A percentile compares a stretch with the other conserved stretches of the same genome.
These are phyloP conservation scores for Gentiana straminea DNA, from an alignment of 257 asterid genomes.

Conservation along the genomic window DNA sequence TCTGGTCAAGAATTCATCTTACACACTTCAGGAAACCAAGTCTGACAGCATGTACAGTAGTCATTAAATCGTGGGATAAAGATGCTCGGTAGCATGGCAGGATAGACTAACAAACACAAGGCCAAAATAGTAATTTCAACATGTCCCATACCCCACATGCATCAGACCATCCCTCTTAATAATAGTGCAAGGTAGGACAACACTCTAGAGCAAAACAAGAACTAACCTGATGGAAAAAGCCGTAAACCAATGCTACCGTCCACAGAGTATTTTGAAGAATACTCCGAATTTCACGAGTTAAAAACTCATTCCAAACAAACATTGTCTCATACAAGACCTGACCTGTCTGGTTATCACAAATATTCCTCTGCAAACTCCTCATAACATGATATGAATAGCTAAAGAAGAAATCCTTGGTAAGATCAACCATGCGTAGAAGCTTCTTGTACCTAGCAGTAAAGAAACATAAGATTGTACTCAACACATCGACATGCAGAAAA, in stretches of 20 bases:
- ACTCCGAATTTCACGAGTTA: constrained; percentile 81
- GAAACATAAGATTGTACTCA: constrained; percentile 6
- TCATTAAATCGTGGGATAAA: no score
- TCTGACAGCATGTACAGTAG: no score
- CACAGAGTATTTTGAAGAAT: constrained; percentile 73
- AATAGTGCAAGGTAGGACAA: neutral
- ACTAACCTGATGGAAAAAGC: constrained; percentile 87
- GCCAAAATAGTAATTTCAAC: no score
- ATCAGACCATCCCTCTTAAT: no score
- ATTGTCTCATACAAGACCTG: constrained; percentile 67
- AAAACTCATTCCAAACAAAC: constrained; percentile 97
- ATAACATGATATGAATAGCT: constrained; percentile 95
- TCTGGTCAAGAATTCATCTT: no score
- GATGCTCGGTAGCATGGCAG: no score
- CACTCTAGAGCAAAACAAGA: neutral
- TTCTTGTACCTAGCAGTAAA: constrained; percentile 64
- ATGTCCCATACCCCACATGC: no score
- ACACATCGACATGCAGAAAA: neutral
- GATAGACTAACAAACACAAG: no score
- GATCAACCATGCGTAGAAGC: constrained; percentile 92
- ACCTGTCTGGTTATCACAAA: constrained; percentile 46
- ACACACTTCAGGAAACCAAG: no score
- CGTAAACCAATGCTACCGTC: constrained; percentile 95
- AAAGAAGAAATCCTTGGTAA: constrained; percentile 94
- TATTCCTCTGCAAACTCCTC: constrained; percentile 89